Conservation (phyloP, 768 basidiomycete species). For the Boletus subcaerulescens region DNA sequence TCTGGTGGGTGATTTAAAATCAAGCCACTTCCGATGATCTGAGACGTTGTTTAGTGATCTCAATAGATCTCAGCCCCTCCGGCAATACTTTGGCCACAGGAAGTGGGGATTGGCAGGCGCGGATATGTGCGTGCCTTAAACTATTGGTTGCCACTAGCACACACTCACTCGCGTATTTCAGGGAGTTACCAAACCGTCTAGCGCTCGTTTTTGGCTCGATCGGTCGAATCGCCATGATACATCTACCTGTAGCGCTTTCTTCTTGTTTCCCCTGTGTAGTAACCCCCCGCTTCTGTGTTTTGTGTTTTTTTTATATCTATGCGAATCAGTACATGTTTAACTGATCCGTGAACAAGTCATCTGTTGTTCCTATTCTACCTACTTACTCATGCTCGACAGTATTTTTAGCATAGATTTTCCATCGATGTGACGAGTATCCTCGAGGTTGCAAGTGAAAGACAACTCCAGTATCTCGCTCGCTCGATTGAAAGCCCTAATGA, state of each 20-base stretch:
- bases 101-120: constrained; percentile 68
- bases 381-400: constrained; percentile 3
- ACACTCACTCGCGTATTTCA: constrained; percentile 9
- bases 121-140: constrained; percentile 51
- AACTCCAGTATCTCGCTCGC: too few relatives aligned
- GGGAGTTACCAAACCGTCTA: constrained; percentile 33
- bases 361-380: constrained; percentile 3
- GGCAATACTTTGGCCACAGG: constrained; percentile 66
- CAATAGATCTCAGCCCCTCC: constrained; percentile 63
- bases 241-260: constrained; percentile 26
- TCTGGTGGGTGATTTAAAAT: constrained; percentile 44
- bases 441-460: background rate
- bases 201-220: constrained; percentile 4
- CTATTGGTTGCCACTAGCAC: background rate
- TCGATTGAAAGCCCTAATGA: background rate
- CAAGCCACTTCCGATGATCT: constrained; percentile 4
- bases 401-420: background rate
- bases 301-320: constrained; percentile 23
- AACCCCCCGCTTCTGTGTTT: constrained; percentile 7
- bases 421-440: background rate
- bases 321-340: constrained; percentile 9
- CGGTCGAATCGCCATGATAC: constrained; percentile 11
- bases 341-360: constrained; percentile 4
- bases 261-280: constrained; percentile 29
- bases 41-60: constrained; percentile 49